These are phyloP conservation scores for Gnomoniopsis sp. DNA, from an alignment of 2,329 filamentous ascomycete genomes.

Conservation along the genomic window DNA sequence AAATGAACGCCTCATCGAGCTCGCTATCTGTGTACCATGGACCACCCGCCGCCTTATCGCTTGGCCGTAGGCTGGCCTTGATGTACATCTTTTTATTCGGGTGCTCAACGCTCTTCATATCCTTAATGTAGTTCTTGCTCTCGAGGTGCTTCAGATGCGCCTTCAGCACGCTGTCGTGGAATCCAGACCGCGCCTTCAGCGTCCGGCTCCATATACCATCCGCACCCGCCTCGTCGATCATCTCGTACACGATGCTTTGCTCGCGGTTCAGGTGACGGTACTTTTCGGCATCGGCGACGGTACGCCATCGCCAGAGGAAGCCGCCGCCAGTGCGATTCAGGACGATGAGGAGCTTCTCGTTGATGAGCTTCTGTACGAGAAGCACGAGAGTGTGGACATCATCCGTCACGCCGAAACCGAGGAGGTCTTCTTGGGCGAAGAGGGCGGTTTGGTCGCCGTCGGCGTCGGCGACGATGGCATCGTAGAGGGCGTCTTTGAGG, in stretches of 20 bases:
- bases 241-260: slow-evolving; percentile 77
- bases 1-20: slow-evolving; percentile 84
- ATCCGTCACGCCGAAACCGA: slow-evolving; percentile 39
- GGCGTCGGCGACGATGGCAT: slow-evolving; percentile 36
- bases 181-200: slow-evolving; percentile 73
- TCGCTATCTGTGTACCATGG: slow-evolving; percentile 93
- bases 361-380: slow-evolving; percentile 54
- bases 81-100: slow-evolving; percentile 96
- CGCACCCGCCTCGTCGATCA: slow-evolving; percentile 80
- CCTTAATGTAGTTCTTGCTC: slow-evolving; percentile 75
- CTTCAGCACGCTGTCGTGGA: slow-evolving; percentile 80
- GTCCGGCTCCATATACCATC: slow-evolving; percentile 90
- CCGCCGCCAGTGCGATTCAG: slow-evolving; percentile 40
- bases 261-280: slow-evolving; percentile 60
- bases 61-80: slow-evolving; percentile 77
- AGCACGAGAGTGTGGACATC: slow-evolving; percentile 52
- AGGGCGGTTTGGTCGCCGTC: slow-evolving; percentile 13
- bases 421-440: slow-evolving; percentile 17
- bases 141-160: slow-evolving; percentile 82
- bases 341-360: slow-evolving; percentile 57
- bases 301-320: slow-evolving; percentile 56
- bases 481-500: slow-evolving; percentile 56
- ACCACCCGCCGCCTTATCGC: slow-evolving; percentile 87
- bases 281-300: slow-evolving; percentile 60
- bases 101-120: slow-evolving; percentile 88